A percentile compares a stretch with the other conserved stretches of the same genome.
These are phyloP conservation scores for Penicillium nordicum DNA, from an alignment of 2,329 filamentous ascomycete species.

Conservation along the genomic window DNA sequence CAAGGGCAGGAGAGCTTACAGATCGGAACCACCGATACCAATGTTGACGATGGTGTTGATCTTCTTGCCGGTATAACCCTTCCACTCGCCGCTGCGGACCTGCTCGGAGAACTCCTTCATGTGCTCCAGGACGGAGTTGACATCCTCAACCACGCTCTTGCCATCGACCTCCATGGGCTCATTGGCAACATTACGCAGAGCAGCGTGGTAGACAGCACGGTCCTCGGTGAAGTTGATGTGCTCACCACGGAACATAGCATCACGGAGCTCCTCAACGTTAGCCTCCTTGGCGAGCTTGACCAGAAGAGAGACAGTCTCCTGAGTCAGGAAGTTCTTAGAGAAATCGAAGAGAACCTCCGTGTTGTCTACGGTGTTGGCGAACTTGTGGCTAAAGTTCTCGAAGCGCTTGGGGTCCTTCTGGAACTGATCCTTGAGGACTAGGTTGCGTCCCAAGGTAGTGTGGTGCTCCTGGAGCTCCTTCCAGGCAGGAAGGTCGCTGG, in stretches of 20 bases:
- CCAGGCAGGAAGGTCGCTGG: slow-evolving; percentile 83
- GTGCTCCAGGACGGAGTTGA: slow-evolving; percentile 87
- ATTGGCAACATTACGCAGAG: slow-evolving; percentile 84
- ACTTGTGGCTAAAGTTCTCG: slow-evolving; percentile 82
- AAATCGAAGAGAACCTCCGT: slow-evolving; percentile 96
- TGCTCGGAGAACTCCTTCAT: slow-evolving; percentile 99
- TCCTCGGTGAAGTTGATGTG: slow-evolving; percentile 99
- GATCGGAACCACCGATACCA: slow-evolving; percentile 95
- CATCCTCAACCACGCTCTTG: slow-evolving; percentile 87
- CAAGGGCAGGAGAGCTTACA: slow-evolving; percentile 60
- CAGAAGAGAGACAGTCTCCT: slow-evolving; percentile 83
- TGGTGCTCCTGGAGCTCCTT: slow-evolving; percentile 87
- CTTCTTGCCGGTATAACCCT: slow-evolving; percentile 95
- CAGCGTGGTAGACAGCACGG: slow-evolving; percentile 91
- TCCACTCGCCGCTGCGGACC: slow-evolving; percentile 92
- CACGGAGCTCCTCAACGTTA: slow-evolving; percentile 84
- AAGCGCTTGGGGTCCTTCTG: slow-evolving; percentile 83
- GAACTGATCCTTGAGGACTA: slow-evolving; percentile 92
- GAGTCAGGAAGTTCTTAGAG: slow-evolving; percentile 96
- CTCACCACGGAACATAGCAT: slow-evolving; percentile 95
- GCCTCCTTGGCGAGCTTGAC: slow-evolving; percentile 90
- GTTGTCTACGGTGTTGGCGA: slow-evolving; percentile 72
- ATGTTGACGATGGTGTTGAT: slow-evolving; percentile 96
- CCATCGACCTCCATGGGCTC: slow-evolving; percentile 82
- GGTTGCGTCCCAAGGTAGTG: slow-evolving; percentile 77